Base-by-base conservation (phyloP, 2,329 filamentous ascomycete species). In the Bipolaris bicolor region DNA sequence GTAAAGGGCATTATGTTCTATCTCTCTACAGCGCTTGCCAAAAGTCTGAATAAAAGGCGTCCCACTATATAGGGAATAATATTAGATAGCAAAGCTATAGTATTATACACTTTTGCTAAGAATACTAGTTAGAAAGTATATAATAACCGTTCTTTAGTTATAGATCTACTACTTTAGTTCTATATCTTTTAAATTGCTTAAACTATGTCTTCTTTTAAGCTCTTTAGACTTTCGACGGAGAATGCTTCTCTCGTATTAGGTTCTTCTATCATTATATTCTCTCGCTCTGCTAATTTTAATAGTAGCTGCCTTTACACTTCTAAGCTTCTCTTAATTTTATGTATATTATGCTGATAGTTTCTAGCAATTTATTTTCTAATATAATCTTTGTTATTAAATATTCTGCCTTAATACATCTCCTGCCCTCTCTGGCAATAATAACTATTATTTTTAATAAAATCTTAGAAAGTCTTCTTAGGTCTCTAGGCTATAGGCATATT, bases 251-350 rank as follows among this genome's bases (percentile, higher is more conserved):
- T 31, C 5, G 13, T 26, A 48, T 48, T 18, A 59, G 33, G 37
- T 24, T 47, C 34, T 56, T 52, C 56, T 34, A 52, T 59, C 11
- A 47, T 49, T 10, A 7, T 7, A 59, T 59, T 62, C 49, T 62
- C 59, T 44, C 44, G 49, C 55, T 52, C 59, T 40, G 52, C 59
- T 54, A 62, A 56, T 54, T 59, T 62, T 26, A 58, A 49, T 34
- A 62, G 49, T 20, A 62, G 52, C 3, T 53, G 22, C 51, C 52
- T 54, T 48, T 62, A 49, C 24, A 62, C 52, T 29, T 53, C 59
- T 34, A 62, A 54, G 52, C 34, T 54, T 51, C 49, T 45, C n/a
- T 59, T 20, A 44, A 54, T 36, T 31, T 59, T 36, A 26, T 62
- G 46, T 49, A 44, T 52, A 60, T 57, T 22, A 34, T 44, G 46